These are phyloP conservation scores for Clitocybe nebularis DNA, from an alignment of 1,284 basidiomycete species.

Conservation along the genomic window DNA sequence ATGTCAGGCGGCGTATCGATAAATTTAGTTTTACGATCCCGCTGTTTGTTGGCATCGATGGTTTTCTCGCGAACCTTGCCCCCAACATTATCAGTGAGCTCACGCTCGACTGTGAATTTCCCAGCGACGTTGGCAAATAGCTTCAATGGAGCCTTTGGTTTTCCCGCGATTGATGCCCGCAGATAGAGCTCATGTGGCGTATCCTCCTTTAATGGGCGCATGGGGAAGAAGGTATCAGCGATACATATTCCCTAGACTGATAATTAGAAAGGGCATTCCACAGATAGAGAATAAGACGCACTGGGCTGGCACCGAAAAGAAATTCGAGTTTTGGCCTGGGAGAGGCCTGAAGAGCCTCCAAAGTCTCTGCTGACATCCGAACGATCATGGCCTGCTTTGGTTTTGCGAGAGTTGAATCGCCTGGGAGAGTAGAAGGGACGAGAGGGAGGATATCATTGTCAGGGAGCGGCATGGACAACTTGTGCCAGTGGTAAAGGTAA, in stretches of 20 bases:
- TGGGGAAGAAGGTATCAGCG: conserved; percentile 57
- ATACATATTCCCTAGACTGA: conserved; percentile 57
- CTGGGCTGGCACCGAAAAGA: conserved; percentile 55
- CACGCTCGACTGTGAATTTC: conserved; percentile 59
- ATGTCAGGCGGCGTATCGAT: conserved; percentile 40
- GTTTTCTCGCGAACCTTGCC: conserved; percentile 55
- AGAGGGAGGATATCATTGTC: conserved; percentile 47
- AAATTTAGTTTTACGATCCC: conserved; percentile 47
- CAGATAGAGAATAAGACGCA: conserved; percentile 27
- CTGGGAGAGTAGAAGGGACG: conserved; percentile 49
- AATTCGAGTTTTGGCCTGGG: conserved; percentile 49
- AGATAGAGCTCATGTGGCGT: conserved; percentile 68
- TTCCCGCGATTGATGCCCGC: conserved; percentile 49
- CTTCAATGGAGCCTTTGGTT: conserved; percentile 60
- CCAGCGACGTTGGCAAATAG: conserved; percentile 68
- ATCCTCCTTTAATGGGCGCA: conserved; percentile 49
- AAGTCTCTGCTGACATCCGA: conserved; percentile 63
- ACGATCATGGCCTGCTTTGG: conserved; percentile 71
- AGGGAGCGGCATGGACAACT: conserved; percentile 72
- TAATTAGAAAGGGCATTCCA: conserved; percentile 8
- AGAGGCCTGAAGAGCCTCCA: conserved; percentile 57
- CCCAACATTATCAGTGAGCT: conserved; percentile 48
- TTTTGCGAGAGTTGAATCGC: conserved; percentile 49
- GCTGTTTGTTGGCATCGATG: conserved; percentile 51
- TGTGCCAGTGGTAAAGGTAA: no score